Base-by-base conservation (phyloP, 2,329 filamentous ascomycete species). In the Paecilomyces variotii region DNA sequence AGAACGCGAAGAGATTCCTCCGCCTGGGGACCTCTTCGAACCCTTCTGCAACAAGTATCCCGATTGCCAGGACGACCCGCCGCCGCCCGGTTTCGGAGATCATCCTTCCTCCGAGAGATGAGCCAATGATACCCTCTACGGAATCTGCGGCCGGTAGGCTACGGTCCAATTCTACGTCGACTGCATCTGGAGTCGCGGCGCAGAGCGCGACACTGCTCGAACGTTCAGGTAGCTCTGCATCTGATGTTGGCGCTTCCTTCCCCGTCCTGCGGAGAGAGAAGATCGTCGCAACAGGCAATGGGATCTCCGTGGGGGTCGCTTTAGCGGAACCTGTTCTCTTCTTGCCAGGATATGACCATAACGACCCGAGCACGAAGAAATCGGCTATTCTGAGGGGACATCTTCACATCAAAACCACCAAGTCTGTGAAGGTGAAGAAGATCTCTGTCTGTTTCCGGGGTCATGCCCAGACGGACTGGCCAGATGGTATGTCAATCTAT, bases 361-460 rank as follows among this genome's bases (percentile, higher is more conserved):
- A 75, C 62, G 77, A 80, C 50, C 70, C 74, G 2, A 82, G 85
- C 10, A 81, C 82, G 2, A 81, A 85, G 55, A 88, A 82, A 56
- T 93, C 91, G 5, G 89, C 92, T 0, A 87, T 99, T 70, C 80
- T 99, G 12, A 84, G 94, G 58, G 94, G 94, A 19, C 91, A 87
- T 64, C 75, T 99, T 58, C 87, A 90, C 67, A 72, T 99, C 45
- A 87, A 87, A 60, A 84, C 97, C 11, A 87, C 89, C 53, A 97
- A 97, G 71, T 89, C 90, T 63, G 86, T 91, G 53, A 99, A 99
- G 76, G 87, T 99, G 64, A 97, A 96, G 78, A 88, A 90, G 3
- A 84, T 99, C 26, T 91, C 89, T 4, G 80, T 99, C 56, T 93
- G 90, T 67, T 89, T 99, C 65, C 84, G 87, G 49, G 94, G 93